phyloP scores from a whole-genome alignment of 768 basidiomycete species.

The Suillus alpinus region DNA sequence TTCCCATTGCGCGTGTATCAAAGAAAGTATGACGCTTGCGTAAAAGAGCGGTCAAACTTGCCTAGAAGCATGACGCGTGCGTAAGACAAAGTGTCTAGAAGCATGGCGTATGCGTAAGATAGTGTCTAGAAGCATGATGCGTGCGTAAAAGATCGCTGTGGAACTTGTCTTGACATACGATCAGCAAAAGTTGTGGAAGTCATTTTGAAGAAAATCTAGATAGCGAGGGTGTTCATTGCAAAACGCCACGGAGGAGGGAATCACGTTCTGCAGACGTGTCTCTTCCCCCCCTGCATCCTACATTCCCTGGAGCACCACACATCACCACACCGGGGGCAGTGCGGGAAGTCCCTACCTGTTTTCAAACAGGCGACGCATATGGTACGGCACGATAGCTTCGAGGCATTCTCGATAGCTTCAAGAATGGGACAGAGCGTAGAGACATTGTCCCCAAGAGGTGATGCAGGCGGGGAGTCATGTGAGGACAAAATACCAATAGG shows the following conservation, averaged over 20 bases:
- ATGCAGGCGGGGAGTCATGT: slow-evolving; percentile 11
- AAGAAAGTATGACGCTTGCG: not conserved
- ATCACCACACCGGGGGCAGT: slow-evolving; percentile 56
- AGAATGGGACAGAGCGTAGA: slow-evolving; percentile 42
- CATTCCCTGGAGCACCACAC: slow-evolving; percentile 68
- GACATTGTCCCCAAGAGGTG: slow-evolving; percentile 18
- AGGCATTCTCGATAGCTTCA: slow-evolving; percentile 48
- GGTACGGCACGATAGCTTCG: slow-evolving; percentile 43
- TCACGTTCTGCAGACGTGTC: slow-evolving; percentile 42
- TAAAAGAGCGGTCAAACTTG: not conserved
- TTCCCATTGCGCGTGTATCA: not conserved
- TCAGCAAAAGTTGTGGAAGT: not conserved
- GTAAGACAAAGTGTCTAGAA: not conserved
- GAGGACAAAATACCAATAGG: slow-evolving; percentile 12
- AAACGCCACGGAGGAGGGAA: not conserved
- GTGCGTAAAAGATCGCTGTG: not conserved
- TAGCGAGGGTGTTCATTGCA: not conserved
- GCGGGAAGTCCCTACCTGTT: slow-evolving; percentile 53
- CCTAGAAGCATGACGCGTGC: not conserved
- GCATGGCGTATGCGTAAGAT: not conserved
- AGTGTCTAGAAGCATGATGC: not conserved
- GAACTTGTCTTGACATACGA: not conserved
- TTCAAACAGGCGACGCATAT: slow-evolving; percentile 54
- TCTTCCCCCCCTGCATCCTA: slow-evolving; percentile 49
- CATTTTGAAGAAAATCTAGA: not conserved